Evolutionary conservation across 345 rosid species (phyloP), one percentile per base, ranked within the genome.

Genomic region (Atalantia buxifolia): DNA sequence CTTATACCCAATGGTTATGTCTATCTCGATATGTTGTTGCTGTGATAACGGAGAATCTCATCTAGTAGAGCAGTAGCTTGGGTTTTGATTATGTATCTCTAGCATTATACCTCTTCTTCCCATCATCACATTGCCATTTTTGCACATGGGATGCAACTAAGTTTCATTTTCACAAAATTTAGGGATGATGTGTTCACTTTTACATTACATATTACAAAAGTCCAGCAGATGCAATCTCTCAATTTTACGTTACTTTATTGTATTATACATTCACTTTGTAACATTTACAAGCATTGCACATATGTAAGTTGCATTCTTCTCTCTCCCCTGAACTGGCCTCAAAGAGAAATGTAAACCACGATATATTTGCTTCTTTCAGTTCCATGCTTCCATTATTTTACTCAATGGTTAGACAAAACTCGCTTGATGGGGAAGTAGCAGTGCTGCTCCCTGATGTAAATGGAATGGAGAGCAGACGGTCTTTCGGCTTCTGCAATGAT

Each of bases 401-500:
- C 22, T 77, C 82, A 5, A 87, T 59, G 73, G 53, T 78, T 55
- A 89, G 72, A 57, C 48, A 77, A 74, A 81, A 65, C 61, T 89
- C 84, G 4, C 62, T 33, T 36, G 81, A 33, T 28, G 31, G 24
- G 63, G 76, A 60, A 65, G 76, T 69, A 80, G 27, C 68, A 24
- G 60, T 30, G 18, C 74, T 73, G 63, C 55, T 78, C 66, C 76
- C 76, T 56, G 67, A 50, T 69, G 85, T 70, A 53, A 53, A 36
- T 48, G 72, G 73, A 59, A 73, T 28, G 31, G 61, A 69, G 31
- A 71, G 21, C 28, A 35, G 38, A 53, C 57, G 7, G 60, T 82
- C 73, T 36, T 78, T 77, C 72, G 33, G 67, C 82, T 83, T 86
- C 65, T 83, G 80, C 19, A 63, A 79, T 18, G 84, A 76, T 36